Percentiles rank a stretch among this genome's conserved stretches.
Evolutionary conservation across 2,329 filamentous ascomycete genomes (phyloP).

Genomic region (Hansfordia pulvinata): DNA sequence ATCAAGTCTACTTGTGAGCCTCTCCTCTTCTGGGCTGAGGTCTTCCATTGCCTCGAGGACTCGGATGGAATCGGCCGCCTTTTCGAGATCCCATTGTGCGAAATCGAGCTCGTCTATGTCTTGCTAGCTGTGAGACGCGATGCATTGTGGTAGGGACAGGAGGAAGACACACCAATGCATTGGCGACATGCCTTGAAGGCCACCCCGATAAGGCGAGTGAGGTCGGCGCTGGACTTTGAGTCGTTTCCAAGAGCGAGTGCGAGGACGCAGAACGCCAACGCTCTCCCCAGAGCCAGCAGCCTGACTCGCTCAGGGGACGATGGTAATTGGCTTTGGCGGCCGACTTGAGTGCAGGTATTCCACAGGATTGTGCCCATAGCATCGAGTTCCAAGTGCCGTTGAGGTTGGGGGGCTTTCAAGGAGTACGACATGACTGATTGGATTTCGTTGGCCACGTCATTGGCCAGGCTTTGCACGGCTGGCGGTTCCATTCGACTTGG

Average conservation of each 20-base stretch:
- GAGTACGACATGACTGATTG: slow-evolving; percentile 16
- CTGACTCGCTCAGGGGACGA: slow-evolving; percentile 10
- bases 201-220: slow-evolving; percentile 48
- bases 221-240: slow-evolving; percentile 17
- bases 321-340: slow-evolving; percentile 17
- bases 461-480: slow-evolving; percentile 18
- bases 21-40: slow-evolving; percentile 15
- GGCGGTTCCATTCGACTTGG: slow-evolving; percentile 11
- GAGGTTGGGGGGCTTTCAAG: slow-evolving; percentile 15
- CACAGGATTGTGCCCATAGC: slow-evolving; percentile 43
- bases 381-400: slow-evolving; percentile 35
- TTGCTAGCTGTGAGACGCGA: slow-evolving; percentile 10
- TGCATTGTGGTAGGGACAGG: slow-evolving; percentile 8
- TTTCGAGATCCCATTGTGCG: slow-evolving; percentile 48
- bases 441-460: slow-evolving; percentile 26
- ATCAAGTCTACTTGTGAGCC: slow-evolving; percentile 24
- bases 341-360: slow-evolving; percentile 49
- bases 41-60: slow-evolving; percentile 17
- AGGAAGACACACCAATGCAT: slow-evolving; percentile 40
- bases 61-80: slow-evolving; percentile 43
- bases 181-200: slow-evolving; percentile 51
- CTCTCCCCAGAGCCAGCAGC: slow-evolving; percentile 25
- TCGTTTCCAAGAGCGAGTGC: slow-evolving; percentile 33
- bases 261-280: slow-evolving; percentile 55
- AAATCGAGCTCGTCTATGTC: slow-evolving; percentile 40